These are phyloP conservation scores for Eucalyptus microcorys DNA, from an alignment of 345 rosid species.

Conservation along the genomic window DNA sequence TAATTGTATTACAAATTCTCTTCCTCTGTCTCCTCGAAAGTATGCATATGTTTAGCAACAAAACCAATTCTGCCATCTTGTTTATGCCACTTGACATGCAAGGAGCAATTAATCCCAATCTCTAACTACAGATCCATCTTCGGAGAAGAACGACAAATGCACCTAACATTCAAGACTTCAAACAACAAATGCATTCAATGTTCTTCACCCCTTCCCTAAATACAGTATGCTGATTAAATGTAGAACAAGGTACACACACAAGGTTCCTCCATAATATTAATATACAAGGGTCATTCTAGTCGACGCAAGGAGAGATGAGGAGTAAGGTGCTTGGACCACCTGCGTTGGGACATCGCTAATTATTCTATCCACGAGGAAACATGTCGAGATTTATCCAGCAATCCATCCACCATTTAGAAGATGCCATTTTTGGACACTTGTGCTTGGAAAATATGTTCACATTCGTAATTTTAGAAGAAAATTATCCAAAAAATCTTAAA, in stretches of 20 bases:
- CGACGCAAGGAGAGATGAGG: no score
- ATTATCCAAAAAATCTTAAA: no score
- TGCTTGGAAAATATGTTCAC: no score
- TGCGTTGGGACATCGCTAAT: no score
- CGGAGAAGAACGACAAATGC: background rate
- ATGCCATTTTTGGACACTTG: no score
- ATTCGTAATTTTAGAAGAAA: no score
- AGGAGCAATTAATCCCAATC: background rate
- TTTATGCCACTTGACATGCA: background rate
- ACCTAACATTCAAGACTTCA: background rate
- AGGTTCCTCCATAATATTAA: no score
- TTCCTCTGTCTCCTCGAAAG: background rate
- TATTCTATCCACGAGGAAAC: no score
- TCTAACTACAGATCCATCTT: background rate
- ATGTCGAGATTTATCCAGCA: no score
- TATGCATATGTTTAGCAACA: background rate
- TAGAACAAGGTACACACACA: background rate
- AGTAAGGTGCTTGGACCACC: no score
- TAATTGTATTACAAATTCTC: background rate
- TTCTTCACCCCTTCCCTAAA: background rate
- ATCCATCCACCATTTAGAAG: no score
- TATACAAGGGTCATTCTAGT: no score
- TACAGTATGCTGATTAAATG: background rate
- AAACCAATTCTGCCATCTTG: background rate
- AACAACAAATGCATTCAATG: background rate